A percentile compares a stretch with the other conserved stretches of the same genome.
These are phyloP conservation scores for Blastocystis sp. DNA, from an alignment of 352 stramenopile species.

Conservation along the genomic window DNA sequence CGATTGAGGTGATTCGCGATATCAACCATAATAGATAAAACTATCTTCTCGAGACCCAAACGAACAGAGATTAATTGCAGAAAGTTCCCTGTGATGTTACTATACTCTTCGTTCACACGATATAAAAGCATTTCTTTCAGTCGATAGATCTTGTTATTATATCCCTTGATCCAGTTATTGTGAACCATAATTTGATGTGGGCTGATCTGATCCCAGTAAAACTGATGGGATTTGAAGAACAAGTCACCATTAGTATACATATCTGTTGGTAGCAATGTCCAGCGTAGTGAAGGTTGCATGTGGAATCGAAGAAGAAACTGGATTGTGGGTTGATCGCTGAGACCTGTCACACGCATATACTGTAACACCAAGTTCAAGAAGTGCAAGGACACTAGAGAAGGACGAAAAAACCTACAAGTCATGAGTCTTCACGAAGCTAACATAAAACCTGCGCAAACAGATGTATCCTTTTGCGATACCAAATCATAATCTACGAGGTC, in stretches of 20 bases:
- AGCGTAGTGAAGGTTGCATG: not conserved
- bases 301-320: not conserved
- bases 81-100: not conserved
- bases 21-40: not conserved
- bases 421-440: not conserved
- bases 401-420: constrained; percentile 17
- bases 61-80: not conserved
- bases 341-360: not conserved
- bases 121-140: constrained; percentile 56
- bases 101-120: constrained; percentile 22
- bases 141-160: constrained; percentile 42
- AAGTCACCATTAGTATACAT: constrained; percentile 8
- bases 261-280: constrained; percentile 8
- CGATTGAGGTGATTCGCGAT: constrained; percentile 30
- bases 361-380: constrained; percentile 29
- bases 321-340: constrained; percentile 39
- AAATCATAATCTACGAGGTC: not conserved
- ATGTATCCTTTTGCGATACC: constrained; percentile 21
- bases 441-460: constrained; percentile 43
- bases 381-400: not conserved
- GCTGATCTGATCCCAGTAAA: constrained; percentile 16
- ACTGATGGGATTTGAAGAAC: constrained; percentile 37
- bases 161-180: constrained; percentile 38
- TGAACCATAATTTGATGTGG: constrained; percentile 24
- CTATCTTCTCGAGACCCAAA: not conserved